phyloP scores from a whole-genome alignment of 1,284 basidiomycete species.

The Sporisorium reilianum region DNA sequence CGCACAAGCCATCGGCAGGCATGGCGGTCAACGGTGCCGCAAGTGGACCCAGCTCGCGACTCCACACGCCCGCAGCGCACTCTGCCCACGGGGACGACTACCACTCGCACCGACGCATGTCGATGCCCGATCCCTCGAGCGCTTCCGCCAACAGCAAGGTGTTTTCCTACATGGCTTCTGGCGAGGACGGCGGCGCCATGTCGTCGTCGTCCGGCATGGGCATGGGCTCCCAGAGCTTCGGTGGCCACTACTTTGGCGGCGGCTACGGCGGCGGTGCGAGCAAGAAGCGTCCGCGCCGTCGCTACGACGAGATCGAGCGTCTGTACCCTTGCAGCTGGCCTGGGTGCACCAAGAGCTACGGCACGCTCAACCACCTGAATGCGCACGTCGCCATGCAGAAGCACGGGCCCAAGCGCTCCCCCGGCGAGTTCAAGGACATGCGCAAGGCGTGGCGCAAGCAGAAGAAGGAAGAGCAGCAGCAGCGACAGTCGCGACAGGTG shows the following conservation, averaged over 20 bases:
- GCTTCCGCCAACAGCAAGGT: conserved; percentile 35
- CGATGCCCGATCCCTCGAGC: conserved; percentile 33
- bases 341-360: conserved; percentile 85
- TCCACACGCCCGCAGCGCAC: conserved; percentile 32
- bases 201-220: conserved; percentile 16
- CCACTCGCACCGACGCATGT: conserved; percentile 41
- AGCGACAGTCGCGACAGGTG: conserved; percentile 41
- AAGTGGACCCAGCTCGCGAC: conserved; percentile 24
- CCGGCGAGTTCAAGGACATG: conserved; percentile 95
- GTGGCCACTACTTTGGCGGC: conserved; percentile 38
- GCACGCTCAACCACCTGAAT: conserved; percentile 90
- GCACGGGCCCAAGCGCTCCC: conserved; percentile 84
- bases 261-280: conserved; percentile 29
- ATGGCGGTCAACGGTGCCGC: conserved; percentile 10
- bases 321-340: conserved; percentile 85
- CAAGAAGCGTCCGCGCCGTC: conserved; percentile 60
- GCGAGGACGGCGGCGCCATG: conserved; percentile 26
- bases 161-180: conserved; percentile 57
- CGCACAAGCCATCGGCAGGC: conserved; percentile 24
- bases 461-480: conserved; percentile 79
- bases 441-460: conserved; percentile 93
- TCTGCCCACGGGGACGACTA: conserved; percentile 21
- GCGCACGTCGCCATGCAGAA: conserved; percentile 93
- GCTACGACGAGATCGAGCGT: conserved; percentile 78
- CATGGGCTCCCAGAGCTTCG: conserved; percentile 24